Evolutionary conservation across 192 early-diverging fungal species (phyloP), one percentile per base, ranked within the genome.

Genomic region (Podila epicladia): DNA sequence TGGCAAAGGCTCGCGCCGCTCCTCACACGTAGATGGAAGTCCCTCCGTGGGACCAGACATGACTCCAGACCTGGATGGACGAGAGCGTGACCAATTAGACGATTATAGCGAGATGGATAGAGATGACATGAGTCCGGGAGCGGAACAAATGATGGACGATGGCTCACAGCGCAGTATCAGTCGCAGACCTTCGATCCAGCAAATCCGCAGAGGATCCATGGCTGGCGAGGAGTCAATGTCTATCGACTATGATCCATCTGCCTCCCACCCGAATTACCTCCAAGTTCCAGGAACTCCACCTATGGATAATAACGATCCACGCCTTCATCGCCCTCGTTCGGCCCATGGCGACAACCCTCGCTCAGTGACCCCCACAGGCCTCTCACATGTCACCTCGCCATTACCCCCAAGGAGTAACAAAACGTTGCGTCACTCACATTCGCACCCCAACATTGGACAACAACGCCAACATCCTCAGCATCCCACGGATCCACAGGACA

Each of bases 401-500:
- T 31, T 35, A 22, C 57, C 58, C 24, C n/a, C 32, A 5, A 48
- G 64, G 48, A 24, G 26, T 35, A 29, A 33, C 31, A 45, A 65
- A 35, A 74, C 67, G 38, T 60, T 74, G 2, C 73, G 67, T 8
- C 73, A 74, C 38, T 74, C 73, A 3, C 73, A 74, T 19, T 74
- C 73, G 8, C 73, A 74, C 22, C 73, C 73, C 4, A 74, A 74
- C 29, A 68, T 74, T 58, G 66, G 73, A 20, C 73, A 74, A 41
- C 64, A 74, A 6, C 64, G 59, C 31, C 65, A 67, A 26, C 65
- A 74, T 22, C 65, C 67, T 33, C 62, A 64, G 9, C 49, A 67
- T 33, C 65, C 17, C 17, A 53, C n/a, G 50, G 73, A 74, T n/a
- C 33, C 26, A 20, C 61, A 74, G 37, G 61, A 37, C 19, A 35